A percentile compares a stretch with the other conserved stretches of the same genome.
Conservation (phyloP, 306 rosid genomes). For the Begonia fuchsioides region DNA sequence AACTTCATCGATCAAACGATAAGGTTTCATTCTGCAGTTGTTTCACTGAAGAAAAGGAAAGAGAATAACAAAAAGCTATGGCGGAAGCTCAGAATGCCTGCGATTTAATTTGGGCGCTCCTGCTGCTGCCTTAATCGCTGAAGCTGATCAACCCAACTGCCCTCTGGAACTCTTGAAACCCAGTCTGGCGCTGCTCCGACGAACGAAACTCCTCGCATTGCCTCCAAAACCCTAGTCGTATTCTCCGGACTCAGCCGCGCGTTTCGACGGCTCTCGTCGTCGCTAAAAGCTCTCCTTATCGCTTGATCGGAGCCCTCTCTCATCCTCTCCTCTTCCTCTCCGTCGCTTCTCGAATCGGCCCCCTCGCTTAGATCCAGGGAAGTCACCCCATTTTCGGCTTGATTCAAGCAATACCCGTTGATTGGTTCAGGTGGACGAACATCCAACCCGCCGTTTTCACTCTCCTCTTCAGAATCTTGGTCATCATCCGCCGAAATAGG, state of each 20-base stretch:
- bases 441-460: slow-evolving; percentile 15
- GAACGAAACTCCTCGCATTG: slow-evolving; percentile 70
- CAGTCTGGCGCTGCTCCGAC: slow-evolving; percentile 60
- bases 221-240: slow-evolving; percentile 63
- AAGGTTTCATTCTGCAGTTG: not conserved
- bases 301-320: slow-evolving; percentile 28
- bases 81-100: too few species aligned
- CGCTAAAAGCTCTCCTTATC: slow-evolving; percentile 48
- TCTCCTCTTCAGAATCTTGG: slow-evolving; percentile 18
- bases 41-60: not conserved
- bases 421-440: slow-evolving; percentile 19
- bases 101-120: not conserved
- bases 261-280: slow-evolving; percentile 57
- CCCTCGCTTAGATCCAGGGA: slow-evolving; percentile 36
- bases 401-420: slow-evolving; percentile 24
- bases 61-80: too few species aligned
- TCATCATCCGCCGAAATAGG: slow-evolving; percentile 49
- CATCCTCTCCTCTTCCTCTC: slow-evolving; percentile 19
- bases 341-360: slow-evolving; percentile 24
- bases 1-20: not conserved
- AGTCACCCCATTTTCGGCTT: slow-evolving; percentile 40
- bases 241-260: slow-evolving; percentile 67
- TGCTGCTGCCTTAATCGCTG: slow-evolving; percentile 32
- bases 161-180: slow-evolving; percentile 45
- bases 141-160: slow-evolving; percentile 62